phyloP scores from a whole-genome alignment of 2,329 filamentous ascomycete genomes.

The Aspergillus sp. region DNA sequence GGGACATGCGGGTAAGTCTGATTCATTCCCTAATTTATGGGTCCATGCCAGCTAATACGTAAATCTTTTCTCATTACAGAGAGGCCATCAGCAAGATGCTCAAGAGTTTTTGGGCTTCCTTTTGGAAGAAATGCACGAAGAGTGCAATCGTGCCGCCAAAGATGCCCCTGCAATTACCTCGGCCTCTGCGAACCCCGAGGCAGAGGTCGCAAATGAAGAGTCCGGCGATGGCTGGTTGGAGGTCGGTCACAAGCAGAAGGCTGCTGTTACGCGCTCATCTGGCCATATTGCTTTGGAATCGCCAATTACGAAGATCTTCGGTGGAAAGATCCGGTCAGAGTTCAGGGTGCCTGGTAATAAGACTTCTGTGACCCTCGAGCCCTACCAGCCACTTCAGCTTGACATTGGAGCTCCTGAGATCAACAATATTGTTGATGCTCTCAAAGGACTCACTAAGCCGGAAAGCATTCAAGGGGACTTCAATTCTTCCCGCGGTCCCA shows the following conservation, averaged over 20 bases:
- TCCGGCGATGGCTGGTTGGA: conserved; percentile 80
- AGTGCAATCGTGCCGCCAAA: conserved; percentile 78
- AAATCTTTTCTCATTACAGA: conserved; percentile 49
- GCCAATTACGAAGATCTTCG: conserved; percentile 92
- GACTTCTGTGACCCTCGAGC: conserved; percentile 86
- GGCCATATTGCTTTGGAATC: conserved; percentile 72
- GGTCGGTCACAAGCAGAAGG: conserved; percentile 87
- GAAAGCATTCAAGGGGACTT: conserved; percentile 87
- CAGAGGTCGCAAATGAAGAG: conserved; percentile 43
- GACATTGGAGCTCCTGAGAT: conserved; percentile 88
- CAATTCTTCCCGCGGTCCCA: conserved; percentile 73
- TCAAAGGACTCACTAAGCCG: conserved; percentile 78
- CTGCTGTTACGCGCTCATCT: conserved; percentile 82
- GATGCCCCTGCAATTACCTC: conserved; percentile 41
- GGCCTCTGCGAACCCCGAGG: conserved; percentile 39
- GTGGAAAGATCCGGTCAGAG: conserved; percentile 86
- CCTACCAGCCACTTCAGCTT: conserved; percentile 90
- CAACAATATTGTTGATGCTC: conserved; percentile 86
- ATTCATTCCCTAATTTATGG: background rate
- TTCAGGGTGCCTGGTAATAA: conserved; percentile 83
- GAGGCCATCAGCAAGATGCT: conserved; percentile 95
- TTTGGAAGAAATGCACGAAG: conserved; percentile 88
- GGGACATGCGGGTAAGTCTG: conserved; percentile 77
- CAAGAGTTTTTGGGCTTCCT: conserved; percentile 96
- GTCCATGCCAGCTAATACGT: background rate